Percentiles rank a stretch among this genome's conserved stretches.
phyloP scores from a whole-genome alignment of 768 basidiomycete genomes.

The Trametes cubensis region DNA sequence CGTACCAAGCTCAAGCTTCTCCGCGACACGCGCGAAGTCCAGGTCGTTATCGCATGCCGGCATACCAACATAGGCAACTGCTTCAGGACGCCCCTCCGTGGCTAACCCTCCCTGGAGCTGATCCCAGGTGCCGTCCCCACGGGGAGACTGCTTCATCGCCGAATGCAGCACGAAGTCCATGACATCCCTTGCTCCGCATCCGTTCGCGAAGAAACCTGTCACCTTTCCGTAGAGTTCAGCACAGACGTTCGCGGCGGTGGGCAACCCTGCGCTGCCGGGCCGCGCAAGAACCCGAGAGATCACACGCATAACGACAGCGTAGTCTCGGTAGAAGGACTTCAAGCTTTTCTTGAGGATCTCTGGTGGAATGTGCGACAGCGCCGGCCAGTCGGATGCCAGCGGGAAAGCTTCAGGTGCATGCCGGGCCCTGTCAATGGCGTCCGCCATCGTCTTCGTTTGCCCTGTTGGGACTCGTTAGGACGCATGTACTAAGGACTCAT shows the following conservation, averaged over 20 bases:
- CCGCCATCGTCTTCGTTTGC: background rate
- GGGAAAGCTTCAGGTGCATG: too few relatives aligned
- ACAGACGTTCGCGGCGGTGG: background rate
- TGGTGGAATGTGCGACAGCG: background rate
- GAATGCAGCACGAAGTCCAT: slow-evolving; percentile 11
- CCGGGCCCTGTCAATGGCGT: background rate
- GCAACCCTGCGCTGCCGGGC: slow-evolving; percentile 1
- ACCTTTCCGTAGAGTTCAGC: background rate
- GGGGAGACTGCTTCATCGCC: slow-evolving; percentile 7
- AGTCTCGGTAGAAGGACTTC: slow-evolving; percentile 1
- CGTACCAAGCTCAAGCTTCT: background rate
- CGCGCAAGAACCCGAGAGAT: background rate
- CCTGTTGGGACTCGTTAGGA: background rate
- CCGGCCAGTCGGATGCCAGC: background rate
- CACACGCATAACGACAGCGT: background rate
- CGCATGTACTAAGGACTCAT: background rate
- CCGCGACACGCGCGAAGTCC: background rate
- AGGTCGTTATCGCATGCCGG: slow-evolving; percentile 20
- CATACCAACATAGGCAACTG: background rate
- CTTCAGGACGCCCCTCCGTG: background rate
- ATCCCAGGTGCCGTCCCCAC: slow-evolving; percentile 13
- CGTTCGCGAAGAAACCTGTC: slow-evolving; percentile 1
- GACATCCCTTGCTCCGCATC: slow-evolving; percentile 6
- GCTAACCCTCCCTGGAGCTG: background rate
- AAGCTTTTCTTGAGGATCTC: background rate